Base-by-base conservation (phyloP, 129 eudicot species). In the Glebionis coronaria region DNA sequence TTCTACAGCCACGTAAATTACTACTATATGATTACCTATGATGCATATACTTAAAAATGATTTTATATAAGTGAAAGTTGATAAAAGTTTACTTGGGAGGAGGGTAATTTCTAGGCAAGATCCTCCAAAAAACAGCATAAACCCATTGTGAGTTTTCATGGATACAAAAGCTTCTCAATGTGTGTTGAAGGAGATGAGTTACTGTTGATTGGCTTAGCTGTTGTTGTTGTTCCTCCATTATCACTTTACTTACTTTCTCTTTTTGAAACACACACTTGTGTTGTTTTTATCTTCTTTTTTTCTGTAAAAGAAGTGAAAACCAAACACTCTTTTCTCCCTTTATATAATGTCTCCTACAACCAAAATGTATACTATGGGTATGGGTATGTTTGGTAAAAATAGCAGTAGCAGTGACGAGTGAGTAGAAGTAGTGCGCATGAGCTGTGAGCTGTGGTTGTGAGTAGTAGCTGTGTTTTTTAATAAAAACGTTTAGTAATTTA, bases 61-160 rank as follows among this genome's bases (percentile, higher is more conserved):
- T n/a, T n/a, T n/a, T n/a, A 23, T 23, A 23, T 0, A 23, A 23
- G 25, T 23, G 25, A 3, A 23, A 27, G 5, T 12, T 10, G 10
- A 9, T 56, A 56, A 21, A 14, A 25, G 11, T 0, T 74, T 84
- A 94, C 99, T 90, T 94, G 62, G 99, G 99, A 27, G 99, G 99
- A 28, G 99, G 99, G 64, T 87, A 90, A 72, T 94, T 94, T 84
- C 99, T 84, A 5, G 99, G 99, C 73, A 94, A 81, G 83, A 94
- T 90, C 81, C 99, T 94, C 99, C 99, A 94, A 50, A 94, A 94
- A 56, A 94, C 97, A 52, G 99, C 99, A 87, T 94, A 94, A 56
- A 94, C 94, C 99, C 99, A 94, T 63, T 94, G 95, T 18, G 99
- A 90, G 73, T 83, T 84, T 20, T 94, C 97, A 77, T 87, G 93